Evolutionary conservation across 2,329 filamentous ascomycete species (phyloP), one percentile per base, ranked within the genome.

Genomic region (Diatrype stigma): DNA sequence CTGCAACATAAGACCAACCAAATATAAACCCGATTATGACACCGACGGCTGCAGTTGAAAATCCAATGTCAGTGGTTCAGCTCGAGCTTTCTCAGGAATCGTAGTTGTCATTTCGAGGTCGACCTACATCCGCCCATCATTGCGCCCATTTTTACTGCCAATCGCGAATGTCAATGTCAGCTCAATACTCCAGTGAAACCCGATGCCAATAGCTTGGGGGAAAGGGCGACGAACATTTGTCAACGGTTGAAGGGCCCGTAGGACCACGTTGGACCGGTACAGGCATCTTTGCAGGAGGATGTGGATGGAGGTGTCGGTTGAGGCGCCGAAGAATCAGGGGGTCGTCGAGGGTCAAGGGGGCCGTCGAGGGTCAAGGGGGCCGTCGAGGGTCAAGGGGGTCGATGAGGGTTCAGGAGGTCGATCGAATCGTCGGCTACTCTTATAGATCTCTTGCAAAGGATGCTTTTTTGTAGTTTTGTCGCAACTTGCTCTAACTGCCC

Each of bases 21-120:
- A 94, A 96, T 64, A 99, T 95, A 77, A 99, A 97, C 58, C 94
- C 94, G 73, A 99, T 96, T 68, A 96, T 96, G 48, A 89, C 79
- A 56, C 94, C 94, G 56, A 99, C 94, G 72, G 91, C 94, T 97
- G 63, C 14, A 53, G 21, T 7, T 32, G 35, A 14, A 30, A n/a
- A n/a, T n/a, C n/a, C n/a, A n/a, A n/a, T n/a, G n/a, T n/a, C n/a
- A n/a, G n/a, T n/a, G n/a, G n/a, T n/a, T n/a, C n/a, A n/a, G n/a
- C n/a, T n/a, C n/a, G 10, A 30, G 26, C 6, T 30, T 30, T 10
- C 10, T 30, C 5, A 6, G 10, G 26, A 30, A 30, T 14, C 8
- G 23, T 46, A 19, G 17, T 10, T 21, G 30, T 12, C 6, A 3
- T n/a, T 4, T 11, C 46, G 19, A 11, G 7, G 16, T 32, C 7